These are phyloP conservation scores for Xylaria flabelliformis DNA, from an alignment of 495 filamentous ascomycete genomes.

Conservation along the genomic window DNA sequence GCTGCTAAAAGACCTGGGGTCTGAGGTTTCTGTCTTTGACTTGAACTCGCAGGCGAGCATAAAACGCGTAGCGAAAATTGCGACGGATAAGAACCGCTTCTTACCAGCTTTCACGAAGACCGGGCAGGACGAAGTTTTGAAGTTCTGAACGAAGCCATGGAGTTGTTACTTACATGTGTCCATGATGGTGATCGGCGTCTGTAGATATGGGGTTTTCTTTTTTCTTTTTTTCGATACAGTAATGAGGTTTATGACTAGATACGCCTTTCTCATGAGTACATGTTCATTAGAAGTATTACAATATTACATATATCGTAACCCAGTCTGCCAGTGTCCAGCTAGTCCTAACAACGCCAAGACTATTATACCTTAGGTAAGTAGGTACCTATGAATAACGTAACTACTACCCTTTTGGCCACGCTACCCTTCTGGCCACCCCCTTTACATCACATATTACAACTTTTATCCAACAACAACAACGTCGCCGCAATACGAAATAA, in stretches of 20 bases:
- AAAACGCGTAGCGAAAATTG: constrained; percentile 11
- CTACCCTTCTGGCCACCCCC: too few relatives aligned
- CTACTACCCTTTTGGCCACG: too few relatives aligned
- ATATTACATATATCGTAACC: neutral
- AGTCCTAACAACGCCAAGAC: too few relatives aligned
- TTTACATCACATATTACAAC: too few relatives aligned
- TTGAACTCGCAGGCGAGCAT: constrained; percentile 34
- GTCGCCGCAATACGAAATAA: too few relatives aligned
- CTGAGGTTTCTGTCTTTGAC: constrained; percentile 47
- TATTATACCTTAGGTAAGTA: too few relatives aligned
- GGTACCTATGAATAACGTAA: too few relatives aligned
- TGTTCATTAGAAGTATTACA: neutral
- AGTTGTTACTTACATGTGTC: neutral
- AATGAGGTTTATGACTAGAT: neutral
- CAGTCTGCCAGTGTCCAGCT: too few relatives aligned
- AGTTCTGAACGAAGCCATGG: neutral
- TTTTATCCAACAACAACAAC: too few relatives aligned
- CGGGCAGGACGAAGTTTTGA: neutral
- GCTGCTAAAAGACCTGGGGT: constrained; percentile 45
- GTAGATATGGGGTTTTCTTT: neutral
- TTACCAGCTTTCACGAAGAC: constrained; percentile 17
- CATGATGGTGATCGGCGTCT: neutral
- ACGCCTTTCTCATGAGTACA: neutral
- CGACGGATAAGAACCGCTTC: constrained; percentile 22
- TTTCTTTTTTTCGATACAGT: neutral